Evolutionary conservation across 106 monocot species (phyloP).

Genomic region (Agapanthus africanus): DNA sequence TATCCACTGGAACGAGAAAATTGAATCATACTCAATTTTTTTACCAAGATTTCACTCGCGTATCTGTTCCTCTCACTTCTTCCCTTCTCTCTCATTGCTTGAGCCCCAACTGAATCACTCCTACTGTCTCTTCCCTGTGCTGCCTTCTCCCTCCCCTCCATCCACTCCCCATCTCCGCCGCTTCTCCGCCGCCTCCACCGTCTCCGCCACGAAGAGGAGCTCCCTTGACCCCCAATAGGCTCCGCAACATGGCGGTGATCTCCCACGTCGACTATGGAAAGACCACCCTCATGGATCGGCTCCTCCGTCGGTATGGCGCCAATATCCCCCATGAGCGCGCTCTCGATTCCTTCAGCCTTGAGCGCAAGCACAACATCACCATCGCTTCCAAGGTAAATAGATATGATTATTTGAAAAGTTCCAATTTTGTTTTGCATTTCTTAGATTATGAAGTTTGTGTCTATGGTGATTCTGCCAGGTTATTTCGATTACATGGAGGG

Average conservation of each 20-base stretch:
- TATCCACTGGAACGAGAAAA: no score
- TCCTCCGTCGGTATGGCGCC: slow-evolving; percentile 91
- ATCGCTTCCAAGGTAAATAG: slow-evolving; percentile 88
- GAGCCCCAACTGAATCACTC: no score
- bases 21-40: no score
- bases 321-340: slow-evolving; percentile 85
- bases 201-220: slow-evolving; percentile 12
- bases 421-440: no score
- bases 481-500: slow-evolving; percentile 23
- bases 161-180: neutral
- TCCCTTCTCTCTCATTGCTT: no score
- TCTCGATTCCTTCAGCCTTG: slow-evolving; percentile 84
- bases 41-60: no score
- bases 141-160: slow-evolving; percentile 6
- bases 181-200: slow-evolving; percentile 18
- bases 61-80: no score
- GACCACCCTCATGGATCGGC: slow-evolving; percentile 96
- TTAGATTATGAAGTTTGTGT: neutral
- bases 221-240: slow-evolving; percentile 50
- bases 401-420: no score
- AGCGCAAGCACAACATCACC: slow-evolving; percentile 95
- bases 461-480: slow-evolving; percentile 7
- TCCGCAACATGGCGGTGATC: slow-evolving; percentile 93
- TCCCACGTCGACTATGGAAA: slow-evolving; percentile 97
- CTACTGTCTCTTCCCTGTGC: slow-evolving; percentile 15